A percentile compares a stretch with the other conserved stretches of the same genome.
These are phyloP conservation scores for Cucurbita pepo DNA, from an alignment of 306 rosid species.

Conservation along the genomic window DNA sequence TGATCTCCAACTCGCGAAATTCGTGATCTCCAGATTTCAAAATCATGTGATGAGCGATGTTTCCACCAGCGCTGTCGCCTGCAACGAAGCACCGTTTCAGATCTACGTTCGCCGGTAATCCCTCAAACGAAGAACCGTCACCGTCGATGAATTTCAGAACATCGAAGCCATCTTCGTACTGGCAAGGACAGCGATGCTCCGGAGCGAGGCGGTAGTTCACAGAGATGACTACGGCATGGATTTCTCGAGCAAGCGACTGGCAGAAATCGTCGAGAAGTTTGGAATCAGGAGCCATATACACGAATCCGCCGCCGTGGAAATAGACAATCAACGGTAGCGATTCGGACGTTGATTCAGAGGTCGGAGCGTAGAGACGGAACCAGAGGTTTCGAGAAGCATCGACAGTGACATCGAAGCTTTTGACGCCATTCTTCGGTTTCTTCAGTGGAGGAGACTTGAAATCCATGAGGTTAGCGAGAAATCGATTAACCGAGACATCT, in stretches of 20 bases:
- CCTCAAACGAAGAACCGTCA: not conserved
- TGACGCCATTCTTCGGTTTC: not conserved
- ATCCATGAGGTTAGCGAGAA: not conserved
- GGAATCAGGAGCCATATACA: not conserved
- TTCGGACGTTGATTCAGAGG: not conserved
- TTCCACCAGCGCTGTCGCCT: constrained; percentile 1
- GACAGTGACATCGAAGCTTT: not conserved
- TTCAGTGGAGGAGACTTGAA: not conserved
- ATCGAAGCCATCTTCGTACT: constrained; percentile 1
- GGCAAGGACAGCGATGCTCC: not conserved
- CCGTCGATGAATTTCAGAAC: constrained; percentile 1
- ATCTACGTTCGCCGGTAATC: not conserved
- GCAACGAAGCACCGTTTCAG: not conserved
- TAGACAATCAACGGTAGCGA: not conserved
- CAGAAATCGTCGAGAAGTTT: not conserved
- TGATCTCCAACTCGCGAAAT: not conserved
- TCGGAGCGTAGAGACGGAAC: not conserved
- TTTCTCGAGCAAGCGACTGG: not conserved
- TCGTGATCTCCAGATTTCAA: not conserved
- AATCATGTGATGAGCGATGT: not conserved
- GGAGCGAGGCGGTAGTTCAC: not conserved
- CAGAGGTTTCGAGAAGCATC: not conserved
- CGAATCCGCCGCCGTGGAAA: not conserved
- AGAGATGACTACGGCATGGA: not conserved
- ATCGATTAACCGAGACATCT: not conserved